phyloP scores from a whole-genome alignment of 768 basidiomycete genomes.

The Lactarius akahatsu region DNA sequence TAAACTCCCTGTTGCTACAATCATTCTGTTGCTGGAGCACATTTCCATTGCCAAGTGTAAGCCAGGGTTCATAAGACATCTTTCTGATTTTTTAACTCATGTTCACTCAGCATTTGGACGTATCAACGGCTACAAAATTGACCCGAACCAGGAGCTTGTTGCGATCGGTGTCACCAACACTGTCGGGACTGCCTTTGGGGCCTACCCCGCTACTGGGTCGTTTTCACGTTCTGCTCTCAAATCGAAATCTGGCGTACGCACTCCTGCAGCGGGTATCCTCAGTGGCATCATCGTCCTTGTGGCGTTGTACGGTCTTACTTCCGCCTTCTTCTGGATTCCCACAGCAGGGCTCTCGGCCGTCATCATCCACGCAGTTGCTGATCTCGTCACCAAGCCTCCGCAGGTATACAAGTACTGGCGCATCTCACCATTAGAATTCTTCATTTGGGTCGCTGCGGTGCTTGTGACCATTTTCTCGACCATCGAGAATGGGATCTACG shows the following conservation, averaged over 20 bases:
- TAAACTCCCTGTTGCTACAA: conserved; percentile 80
- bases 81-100: not conserved
- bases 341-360: conserved; percentile 82
- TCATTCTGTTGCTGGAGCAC: conserved; percentile 90
- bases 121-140: conserved; percentile 90
- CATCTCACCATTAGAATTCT: conserved; percentile 86
- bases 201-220: conserved; percentile 96
- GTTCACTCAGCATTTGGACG: conserved; percentile 78
- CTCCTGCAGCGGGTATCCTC: conserved; percentile 84
- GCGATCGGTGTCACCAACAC: conserved; percentile 98
- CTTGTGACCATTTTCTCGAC: conserved; percentile 89
- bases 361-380: conserved; percentile 90
- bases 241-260: conserved; percentile 95
- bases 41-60: conserved; percentile 94
- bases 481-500: conserved; percentile 92
- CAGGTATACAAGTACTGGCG: conserved; percentile 92
- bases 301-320: conserved; percentile 91
- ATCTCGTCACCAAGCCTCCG: conserved; percentile 81
- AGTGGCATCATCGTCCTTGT: conserved; percentile 88
- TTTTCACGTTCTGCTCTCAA: conserved; percentile 98
- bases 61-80: conserved; percentile 30
- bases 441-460: conserved; percentile 86
- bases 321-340: conserved; percentile 90
- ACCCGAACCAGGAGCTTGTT: conserved; percentile 92
- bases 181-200: conserved; percentile 82